phyloP scores from a whole-genome alignment of 1,284 basidiomycete species.

The Pseudozyma thailandica region DNA sequence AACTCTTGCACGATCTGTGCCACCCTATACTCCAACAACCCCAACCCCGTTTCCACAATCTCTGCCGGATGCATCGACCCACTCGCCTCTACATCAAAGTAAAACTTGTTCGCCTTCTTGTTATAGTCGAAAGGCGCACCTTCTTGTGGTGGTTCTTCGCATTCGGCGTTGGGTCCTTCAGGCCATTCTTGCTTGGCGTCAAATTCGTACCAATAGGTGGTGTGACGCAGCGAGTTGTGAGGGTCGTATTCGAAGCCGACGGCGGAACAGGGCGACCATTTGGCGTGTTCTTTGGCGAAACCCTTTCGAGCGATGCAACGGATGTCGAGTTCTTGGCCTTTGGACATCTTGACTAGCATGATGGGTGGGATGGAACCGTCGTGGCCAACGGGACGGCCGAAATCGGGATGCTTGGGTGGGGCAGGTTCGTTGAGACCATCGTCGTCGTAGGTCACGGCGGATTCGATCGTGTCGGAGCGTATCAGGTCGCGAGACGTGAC shows the following conservation, averaged over 20 bases:
- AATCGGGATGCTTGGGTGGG: constrained; percentile 72
- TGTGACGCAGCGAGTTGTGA: constrained; percentile 95
- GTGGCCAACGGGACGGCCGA: constrained; percentile 89
- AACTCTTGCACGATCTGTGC: constrained; percentile 66
- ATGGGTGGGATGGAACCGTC: constrained; percentile 71
- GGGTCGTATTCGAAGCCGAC: constrained; percentile 98
- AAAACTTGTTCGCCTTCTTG: constrained; percentile 59
- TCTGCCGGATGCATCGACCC: constrained; percentile 64
- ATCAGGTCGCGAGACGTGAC: constrained; percentile 75
- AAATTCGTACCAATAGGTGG: constrained; percentile 90
- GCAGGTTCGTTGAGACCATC: constrained; percentile 50
- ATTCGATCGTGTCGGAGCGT: constrained; percentile 55
- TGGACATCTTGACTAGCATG: constrained; percentile 88
- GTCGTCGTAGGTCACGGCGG: constrained; percentile 48
- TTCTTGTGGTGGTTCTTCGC: constrained; percentile 63
- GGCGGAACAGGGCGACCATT: constrained; percentile 97
- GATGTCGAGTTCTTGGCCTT: constrained; percentile 89
- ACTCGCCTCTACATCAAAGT: constrained; percentile 66
- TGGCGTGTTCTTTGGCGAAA: constrained; percentile 97
- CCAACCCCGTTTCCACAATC: constrained; percentile 63
- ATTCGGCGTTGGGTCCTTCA: constrained; percentile 58
- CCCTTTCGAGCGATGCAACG: constrained; percentile 96
- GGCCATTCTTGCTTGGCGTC: constrained; percentile 67
- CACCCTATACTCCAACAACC: constrained; percentile 60
- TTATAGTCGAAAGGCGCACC: constrained; percentile 63